Evolutionary conservation across 176 grass and related monocot genomes (phyloP), one percentile per base, ranked within the genome.

Genomic region (Alopecurus myosuroides): DNA sequence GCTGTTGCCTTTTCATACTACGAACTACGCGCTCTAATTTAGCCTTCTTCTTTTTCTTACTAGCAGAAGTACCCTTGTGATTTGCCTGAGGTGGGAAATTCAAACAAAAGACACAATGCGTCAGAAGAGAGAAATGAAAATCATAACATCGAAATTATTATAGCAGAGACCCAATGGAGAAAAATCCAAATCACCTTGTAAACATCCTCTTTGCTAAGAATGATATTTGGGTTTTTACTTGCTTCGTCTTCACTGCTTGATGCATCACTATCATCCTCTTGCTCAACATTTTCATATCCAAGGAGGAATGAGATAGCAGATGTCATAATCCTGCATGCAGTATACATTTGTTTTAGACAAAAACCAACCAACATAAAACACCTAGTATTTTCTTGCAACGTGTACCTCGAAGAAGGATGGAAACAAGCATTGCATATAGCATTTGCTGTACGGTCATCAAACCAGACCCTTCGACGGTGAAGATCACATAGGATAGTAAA

Each of bases 11-110:
- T 91, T 98, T 98, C 89, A 98, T 94, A 84, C 91, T 98, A 72
- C 96, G 93, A 37, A 98, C 49, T 17, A 89, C 91, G 36, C 93
- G 89, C 74, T 98, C 86, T 61, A 98, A 89, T 90, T 98, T 98
- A 71, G 96, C 93, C 70, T 95, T 93, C 93, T 98, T 98, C 84
- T 95, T 98, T 92, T 98, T 98, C 89, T 95, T 98, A 85, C 93
- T 98, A 41, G 96, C 87, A 85, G 34, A 25, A 28, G 96, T 95
- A 34, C 96, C 96, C 57, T 95, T 95, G 75, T 95, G 84, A 77
- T 92, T 89, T 90, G 96, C 91, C 96, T 98, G 52, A 25, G 18
- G 81, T 64, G 81, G 66, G 9, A 30, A 78, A 66, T 82, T 26
- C 41, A 73, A 85, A 64, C 6, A 82, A 84, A 79, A 81, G 37